Conservation (phyloP, 1,284 basidiomycete genomes). For the Ceraceosorus bombacis region DNA sequence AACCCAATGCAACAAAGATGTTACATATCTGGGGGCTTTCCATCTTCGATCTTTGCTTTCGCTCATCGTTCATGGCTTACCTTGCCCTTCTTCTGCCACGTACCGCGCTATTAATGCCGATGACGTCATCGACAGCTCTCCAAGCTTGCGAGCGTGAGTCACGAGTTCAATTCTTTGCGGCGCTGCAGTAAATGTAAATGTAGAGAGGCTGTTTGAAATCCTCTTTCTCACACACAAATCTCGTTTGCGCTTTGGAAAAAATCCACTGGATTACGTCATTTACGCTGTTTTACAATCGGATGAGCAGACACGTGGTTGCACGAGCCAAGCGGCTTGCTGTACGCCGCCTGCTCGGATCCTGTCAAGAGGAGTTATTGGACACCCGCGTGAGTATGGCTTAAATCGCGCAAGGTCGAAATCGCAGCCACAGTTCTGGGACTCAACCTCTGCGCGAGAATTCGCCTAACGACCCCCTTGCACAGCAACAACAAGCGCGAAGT, state of each 20-base stretch:
- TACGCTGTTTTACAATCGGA: no score
- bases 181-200: background rate
- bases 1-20: no score
- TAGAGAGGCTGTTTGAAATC: background rate
- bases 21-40: background rate
- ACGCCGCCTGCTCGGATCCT: slow-evolving; percentile 61
- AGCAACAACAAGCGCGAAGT: slow-evolving; percentile 25
- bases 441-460: slow-evolving; percentile 11
- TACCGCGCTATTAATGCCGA: background rate
- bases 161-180: background rate
- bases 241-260: no score
- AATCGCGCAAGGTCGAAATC: no score
- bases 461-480: slow-evolving; percentile 59
- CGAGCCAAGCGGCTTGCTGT: slow-evolving; percentile 56
- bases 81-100: background rate
- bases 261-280: no score
- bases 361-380: slow-evolving; percentile 29
- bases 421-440: no score
- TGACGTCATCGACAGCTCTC: background rate
- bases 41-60: background rate
- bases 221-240: background rate
- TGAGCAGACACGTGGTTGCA: slow-evolving; percentile 41
- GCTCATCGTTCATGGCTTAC: background rate
- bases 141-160: background rate
- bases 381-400: no score